Evolutionary conservation across 495 filamentous ascomycete genomes (phyloP), one percentile per base, ranked within the genome.

Genomic region (Lophiotrema nucula): DNA sequence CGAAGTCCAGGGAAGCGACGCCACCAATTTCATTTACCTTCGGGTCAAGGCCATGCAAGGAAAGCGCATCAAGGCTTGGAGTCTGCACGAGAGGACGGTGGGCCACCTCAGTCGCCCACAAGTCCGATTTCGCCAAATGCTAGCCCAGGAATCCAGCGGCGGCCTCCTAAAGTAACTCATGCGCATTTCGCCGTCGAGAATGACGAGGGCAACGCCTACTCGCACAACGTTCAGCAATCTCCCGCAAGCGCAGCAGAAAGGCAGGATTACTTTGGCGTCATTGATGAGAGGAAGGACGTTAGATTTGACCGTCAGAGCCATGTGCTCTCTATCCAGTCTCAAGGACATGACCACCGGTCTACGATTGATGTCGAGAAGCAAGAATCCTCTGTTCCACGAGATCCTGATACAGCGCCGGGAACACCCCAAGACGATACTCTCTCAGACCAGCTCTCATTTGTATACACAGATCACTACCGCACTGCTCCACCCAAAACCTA

Each of bases 401-500:
- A 5, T 19, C 16, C 22, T 5, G 24, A 19, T 18, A 15, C n/a
- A 8, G 39, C 25, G 31, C 44, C 48, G 35, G 16, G 35, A 19
- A 12, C 19, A 11, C 4, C 22, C 35, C 2, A 18, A 43, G 48
- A 47, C 6, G 13, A 46, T 1, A 4, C 33, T 11, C 35, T 24
- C 16, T 28, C 33, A 12, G 31, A 60, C 11, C 16, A 33, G 19
- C 15, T 35, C 4, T 47, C 31, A 15, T 12, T 51, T 35, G 1
- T 16, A 10, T 66, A 66, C 33, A 69, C 67, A 6, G 64, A 71
- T 33, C 70, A 66, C 53, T 51, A 67, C 39, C 58, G 59, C 13
- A n/a, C 35, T 8, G 76, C 75, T 16, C 83, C 86, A 0, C 80
- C 80, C 1, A 80, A 87, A 38, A 82, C 88, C 0, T 97, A 87